Conservation (phyloP, 2,329 filamentous ascomycete genomes). For the Phaeosphaeriaceae sp. region DNA sequence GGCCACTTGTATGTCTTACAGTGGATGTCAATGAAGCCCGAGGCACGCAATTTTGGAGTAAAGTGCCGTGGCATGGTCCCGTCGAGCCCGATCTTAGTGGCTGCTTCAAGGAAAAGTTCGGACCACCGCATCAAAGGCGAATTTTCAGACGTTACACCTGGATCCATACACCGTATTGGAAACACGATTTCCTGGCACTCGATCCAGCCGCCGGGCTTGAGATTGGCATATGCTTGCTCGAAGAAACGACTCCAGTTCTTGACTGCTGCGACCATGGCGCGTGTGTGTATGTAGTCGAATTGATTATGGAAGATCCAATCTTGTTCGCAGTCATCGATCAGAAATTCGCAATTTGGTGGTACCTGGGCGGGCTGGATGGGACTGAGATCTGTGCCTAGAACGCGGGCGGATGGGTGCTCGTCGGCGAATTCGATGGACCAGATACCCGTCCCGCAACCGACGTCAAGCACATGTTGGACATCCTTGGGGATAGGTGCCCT, state of each 20-base stretch:
- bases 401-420: constrained; percentile 40
- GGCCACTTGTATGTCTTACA: constrained; percentile 43
- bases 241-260: constrained; percentile 61
- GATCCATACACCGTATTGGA: constrained; percentile 31
- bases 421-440: constrained; percentile 43
- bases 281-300: constrained; percentile 66
- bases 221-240: constrained; percentile 45
- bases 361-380: constrained; percentile 41
- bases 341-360: constrained; percentile 43
- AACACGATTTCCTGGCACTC: constrained; percentile 56
- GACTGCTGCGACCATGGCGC: constrained; percentile 61
- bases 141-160: constrained; percentile 24
- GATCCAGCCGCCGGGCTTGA: constrained; percentile 60
- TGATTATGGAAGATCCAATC: constrained; percentile 62
- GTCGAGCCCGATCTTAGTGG: constrained; percentile 45
- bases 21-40: constrained; percentile 37
- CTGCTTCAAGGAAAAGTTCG: constrained; percentile 32
- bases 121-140: constrained; percentile 39
- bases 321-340: constrained; percentile 49
- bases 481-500: constrained; percentile 33
- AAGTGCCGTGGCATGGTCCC: constrained; percentile 51
- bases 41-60: constrained; percentile 26
- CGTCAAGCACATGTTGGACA: constrained; percentile 40
- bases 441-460: constrained; percentile 44
- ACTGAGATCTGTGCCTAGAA: constrained; percentile 45